Evolutionary conservation across 208 protist genomes (phyloP), one percentile per base, ranked within the genome.

Genomic region (Acanthamoeba divionensis): DNA sequence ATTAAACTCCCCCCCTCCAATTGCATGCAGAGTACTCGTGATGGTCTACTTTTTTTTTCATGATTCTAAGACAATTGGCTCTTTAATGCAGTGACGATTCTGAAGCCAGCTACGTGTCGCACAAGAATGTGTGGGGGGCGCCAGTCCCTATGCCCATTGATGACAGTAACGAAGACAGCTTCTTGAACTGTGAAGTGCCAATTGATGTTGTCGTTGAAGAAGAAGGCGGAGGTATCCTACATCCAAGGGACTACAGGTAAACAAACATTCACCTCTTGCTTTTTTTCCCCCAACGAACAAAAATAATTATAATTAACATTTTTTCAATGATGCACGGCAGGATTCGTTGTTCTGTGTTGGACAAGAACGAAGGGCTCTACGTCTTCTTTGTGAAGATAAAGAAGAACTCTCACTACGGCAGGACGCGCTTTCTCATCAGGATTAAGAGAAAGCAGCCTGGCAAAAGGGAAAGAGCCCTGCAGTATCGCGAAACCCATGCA

Each of bases 321-420:
- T 15, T 24, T n/a, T 24, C n/a, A n/a, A n/a, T 67, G 62, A 18
- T 18, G 36, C 36, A 10, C 10, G 26, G 9, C 36, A 31, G 8
- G 9, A 29, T 1, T 1, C 31, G 75, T 36, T 69, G 79, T 67
- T 87, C 79, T 6, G 79, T 87, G 13, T 60, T 87, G 8, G 79
- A 87, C 41, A 87, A 87, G 79, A 38, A 69, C 31, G 79, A 67
- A 69, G 79, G 79, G 21, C 36, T 87, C 36, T 87, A 87, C 79
- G 79, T 87, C 79, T 87, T 87, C 79, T 87, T 87, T 45, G 79
- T 87, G 24, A 87, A 87, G 57, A 18, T 87, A 24, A 87, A 87
- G 26, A 87, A 87, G 54, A 87, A 87, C 54, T 69, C 54, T 5
- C 79, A 87, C 54, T 87, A 87, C 38, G 79, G 79, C 8, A 52